Conservation (phyloP, 2,329 filamentous ascomycete species). For the Aureobasidium melanogenum region DNA sequence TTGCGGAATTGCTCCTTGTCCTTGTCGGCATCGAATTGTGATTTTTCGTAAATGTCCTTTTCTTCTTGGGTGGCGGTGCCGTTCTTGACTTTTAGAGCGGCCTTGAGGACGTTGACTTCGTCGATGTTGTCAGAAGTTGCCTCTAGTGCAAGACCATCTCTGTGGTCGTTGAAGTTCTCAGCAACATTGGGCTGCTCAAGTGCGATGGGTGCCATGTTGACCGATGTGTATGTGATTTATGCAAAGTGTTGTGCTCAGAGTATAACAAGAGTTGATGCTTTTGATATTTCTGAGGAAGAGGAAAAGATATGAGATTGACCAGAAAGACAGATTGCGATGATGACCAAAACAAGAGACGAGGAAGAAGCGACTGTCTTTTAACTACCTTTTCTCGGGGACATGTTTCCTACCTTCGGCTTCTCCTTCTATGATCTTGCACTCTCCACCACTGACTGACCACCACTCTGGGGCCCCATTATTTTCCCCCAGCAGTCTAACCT, state of each 20-base stretch:
- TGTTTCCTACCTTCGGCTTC: conserved; percentile 7
- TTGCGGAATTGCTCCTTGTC: conserved; percentile 75
- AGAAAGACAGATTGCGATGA: not conserved
- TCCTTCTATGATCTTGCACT: not conserved
- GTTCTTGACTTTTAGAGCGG: conserved; percentile 41
- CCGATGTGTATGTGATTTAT: not conserved
- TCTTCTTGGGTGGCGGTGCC: conserved; percentile 37
- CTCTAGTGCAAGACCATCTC: conserved; percentile 50
- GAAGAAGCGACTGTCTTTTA: not conserved
- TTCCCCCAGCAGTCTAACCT: not conserved
- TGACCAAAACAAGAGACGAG: not conserved
- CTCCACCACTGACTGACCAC: not conserved
- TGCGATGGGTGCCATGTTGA: conserved; percentile 38
- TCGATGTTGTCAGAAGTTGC: conserved; percentile 52
- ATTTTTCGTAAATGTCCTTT: conserved; percentile 45
- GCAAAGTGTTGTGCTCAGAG: not conserved
- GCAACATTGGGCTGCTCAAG: conserved; percentile 35
- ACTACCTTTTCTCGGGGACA: conserved; percentile 4
- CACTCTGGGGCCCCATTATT: not conserved
- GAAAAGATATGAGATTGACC: not conserved
- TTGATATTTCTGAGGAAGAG: not conserved
- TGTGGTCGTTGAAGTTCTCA: conserved; percentile 39
- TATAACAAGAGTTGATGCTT: not conserved
- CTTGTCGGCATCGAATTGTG: conserved; percentile 64
- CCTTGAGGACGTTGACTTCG: conserved; percentile 52